Conservation (phyloP, 2,329 filamentous ascomycete genomes). For the Delphinella strobiligena region DNA sequence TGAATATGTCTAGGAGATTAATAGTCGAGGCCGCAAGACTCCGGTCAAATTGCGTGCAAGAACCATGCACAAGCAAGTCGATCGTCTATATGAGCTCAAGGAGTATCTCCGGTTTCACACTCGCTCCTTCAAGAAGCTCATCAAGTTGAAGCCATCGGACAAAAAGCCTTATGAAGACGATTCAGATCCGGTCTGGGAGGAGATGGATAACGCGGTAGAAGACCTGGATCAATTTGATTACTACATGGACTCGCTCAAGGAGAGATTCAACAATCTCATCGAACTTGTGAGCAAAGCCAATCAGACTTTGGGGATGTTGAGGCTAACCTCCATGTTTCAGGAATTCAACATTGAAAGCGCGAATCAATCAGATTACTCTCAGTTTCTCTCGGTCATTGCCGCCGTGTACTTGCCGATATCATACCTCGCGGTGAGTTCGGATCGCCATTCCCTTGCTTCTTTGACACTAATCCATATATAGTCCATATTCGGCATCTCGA, state of each 20-base stretch:
- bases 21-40: constrained; percentile 20
- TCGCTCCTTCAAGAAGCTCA: constrained; percentile 22
- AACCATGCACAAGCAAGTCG: constrained; percentile 22
- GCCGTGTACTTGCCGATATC: constrained; percentile 24
- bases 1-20: constrained; percentile 20
- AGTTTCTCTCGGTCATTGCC: constrained; percentile 22
- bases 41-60: constrained; percentile 22
- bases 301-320: too few species aligned
- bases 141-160: constrained; percentile 21
- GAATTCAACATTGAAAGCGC: constrained; percentile 27
- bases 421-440: constrained; percentile 16
- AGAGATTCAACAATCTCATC: constrained; percentile 26
- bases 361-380: constrained; percentile 21
- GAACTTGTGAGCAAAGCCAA: constrained; percentile 19
- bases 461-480: constrained; percentile 1
- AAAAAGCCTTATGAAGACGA: constrained; percentile 14
- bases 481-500: constrained; percentile 24
- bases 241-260: constrained; percentile 22
- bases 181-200: constrained; percentile 21
- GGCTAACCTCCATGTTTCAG: too few species aligned
- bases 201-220: constrained; percentile 24
- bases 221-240: constrained; percentile 24
- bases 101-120: constrained; percentile 24
- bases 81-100: constrained; percentile 23
- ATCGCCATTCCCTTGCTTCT: background rate